A percentile compares a stretch with the other conserved stretches of the same genome.
Evolutionary conservation across 352 stramenopile species (phyloP).

Genomic region (Pythium dissotocum): DNA sequence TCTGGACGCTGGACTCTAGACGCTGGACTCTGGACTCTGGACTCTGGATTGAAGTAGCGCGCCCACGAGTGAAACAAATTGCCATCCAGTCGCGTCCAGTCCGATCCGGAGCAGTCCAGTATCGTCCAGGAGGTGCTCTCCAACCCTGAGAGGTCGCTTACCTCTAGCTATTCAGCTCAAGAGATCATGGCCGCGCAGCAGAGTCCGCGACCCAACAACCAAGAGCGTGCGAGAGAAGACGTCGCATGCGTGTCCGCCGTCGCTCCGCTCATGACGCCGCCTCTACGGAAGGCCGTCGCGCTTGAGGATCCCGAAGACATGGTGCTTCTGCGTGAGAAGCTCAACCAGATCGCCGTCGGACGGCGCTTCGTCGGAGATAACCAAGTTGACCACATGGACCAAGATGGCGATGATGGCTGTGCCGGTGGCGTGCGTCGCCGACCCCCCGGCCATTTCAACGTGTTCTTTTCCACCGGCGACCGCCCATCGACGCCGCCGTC

Average conservation of each 20-base stretch:
- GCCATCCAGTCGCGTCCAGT: constrained; percentile 10
- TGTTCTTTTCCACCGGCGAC: constrained; percentile 43
- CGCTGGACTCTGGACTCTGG: constrained; percentile 12
- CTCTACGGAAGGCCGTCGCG: constrained; percentile 17
- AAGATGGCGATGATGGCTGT: constrained; percentile 28
- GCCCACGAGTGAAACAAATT: not conserved
- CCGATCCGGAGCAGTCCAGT: constrained; percentile 14
- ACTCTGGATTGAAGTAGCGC: constrained; percentile 23
- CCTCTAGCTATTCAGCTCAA: not conserved
- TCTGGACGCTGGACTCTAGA: constrained; percentile 16
- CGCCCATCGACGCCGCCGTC: constrained; percentile 71
- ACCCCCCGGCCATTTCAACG: constrained; percentile 38
- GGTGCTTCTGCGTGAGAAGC: constrained; percentile 70
- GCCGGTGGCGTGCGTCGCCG: constrained; percentile 6
- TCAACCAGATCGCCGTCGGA: constrained; percentile 66
- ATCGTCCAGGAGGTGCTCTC: constrained; percentile 1
- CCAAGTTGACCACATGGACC: constrained; percentile 26
- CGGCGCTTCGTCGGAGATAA: constrained; percentile 11
- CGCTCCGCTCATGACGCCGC: not conserved
- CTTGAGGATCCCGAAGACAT: constrained; percentile 53
- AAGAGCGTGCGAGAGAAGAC: not conserved
- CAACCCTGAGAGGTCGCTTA: constrained; percentile 6
- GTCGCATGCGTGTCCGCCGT: not conserved
- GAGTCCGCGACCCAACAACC: constrained; percentile 22
- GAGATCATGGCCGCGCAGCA: constrained; percentile 23